Evolutionary conservation across 805 yeast species (phyloP).

Genomic region (Lipomyces sp.): DNA sequence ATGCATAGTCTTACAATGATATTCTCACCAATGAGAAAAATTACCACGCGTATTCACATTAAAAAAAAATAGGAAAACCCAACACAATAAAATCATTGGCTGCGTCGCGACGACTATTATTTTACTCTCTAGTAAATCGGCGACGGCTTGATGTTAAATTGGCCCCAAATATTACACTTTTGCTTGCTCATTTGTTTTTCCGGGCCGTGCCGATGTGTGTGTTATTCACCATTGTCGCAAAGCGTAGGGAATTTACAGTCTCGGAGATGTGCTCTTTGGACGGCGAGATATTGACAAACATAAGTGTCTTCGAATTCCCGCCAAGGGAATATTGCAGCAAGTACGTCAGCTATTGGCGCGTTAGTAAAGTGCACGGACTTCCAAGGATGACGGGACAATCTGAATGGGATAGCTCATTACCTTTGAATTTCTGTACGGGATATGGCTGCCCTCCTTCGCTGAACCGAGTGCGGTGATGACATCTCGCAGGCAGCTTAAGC

Average conservation of each 20-base stretch:
- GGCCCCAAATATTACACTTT: no score
- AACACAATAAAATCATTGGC: no score
- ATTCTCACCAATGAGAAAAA: no score
- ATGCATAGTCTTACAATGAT: no score
- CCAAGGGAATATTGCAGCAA: conserved; percentile 77
- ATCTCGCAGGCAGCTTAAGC: conserved; percentile 84
- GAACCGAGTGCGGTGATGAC: conserved; percentile 70
- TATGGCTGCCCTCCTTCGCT: conserved; percentile 42
- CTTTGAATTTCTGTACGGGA: conserved; percentile 69
- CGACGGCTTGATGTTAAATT: conserved; percentile 2
- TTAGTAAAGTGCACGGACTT: neutral
- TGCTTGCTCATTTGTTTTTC: neutral
- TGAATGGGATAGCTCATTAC: conserved; percentile 5
- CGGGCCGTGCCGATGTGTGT: conserved; percentile 33
- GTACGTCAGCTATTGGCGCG: conserved; percentile 54
- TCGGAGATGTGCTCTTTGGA: conserved; percentile 60
- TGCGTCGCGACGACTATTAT: no score
- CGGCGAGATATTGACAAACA: conserved; percentile 90
- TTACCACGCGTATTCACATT: no score
- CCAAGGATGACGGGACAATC: no score
- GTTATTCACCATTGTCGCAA: conserved; percentile 60
- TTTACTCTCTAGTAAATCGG: no score
- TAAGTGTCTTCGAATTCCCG: conserved; percentile 83
- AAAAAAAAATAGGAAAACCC: no score
- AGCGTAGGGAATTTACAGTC: conserved; percentile 77